These are phyloP conservation scores for Sambucus nigra DNA, from an alignment of 129 eudicot species.

Conservation along the genomic window DNA sequence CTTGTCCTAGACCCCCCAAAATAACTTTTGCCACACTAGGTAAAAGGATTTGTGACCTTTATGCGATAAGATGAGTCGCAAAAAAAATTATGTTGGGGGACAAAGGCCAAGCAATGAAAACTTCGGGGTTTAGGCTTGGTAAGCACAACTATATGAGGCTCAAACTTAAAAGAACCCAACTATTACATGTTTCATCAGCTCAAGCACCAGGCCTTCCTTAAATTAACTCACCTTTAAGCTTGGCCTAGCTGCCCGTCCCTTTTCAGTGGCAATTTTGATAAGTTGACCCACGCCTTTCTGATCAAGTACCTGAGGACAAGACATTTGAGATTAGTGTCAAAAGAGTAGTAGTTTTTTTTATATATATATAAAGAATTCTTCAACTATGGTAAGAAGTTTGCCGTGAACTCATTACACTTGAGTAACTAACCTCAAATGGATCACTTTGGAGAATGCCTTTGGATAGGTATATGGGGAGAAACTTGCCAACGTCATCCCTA, in stretches of 20 bases:
- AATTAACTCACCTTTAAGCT: conserved; percentile 79
- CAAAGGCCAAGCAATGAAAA: too few relatives aligned
- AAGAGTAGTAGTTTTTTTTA: background rate
- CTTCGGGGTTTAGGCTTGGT: too few relatives aligned
- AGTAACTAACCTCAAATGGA: conserved; percentile 77
- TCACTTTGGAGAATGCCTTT: conserved; percentile 89
- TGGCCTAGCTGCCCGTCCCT: conserved; percentile 88
- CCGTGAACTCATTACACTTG: background rate
- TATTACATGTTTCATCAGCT: too few relatives aligned
- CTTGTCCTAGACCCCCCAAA: too few relatives aligned
- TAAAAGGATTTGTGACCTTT: too few relatives aligned
- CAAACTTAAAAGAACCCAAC: too few relatives aligned
- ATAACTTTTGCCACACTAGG: too few relatives aligned
- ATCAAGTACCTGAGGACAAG: conserved; percentile 63
- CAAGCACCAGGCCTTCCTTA: too few relatives aligned
- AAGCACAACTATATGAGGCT: too few relatives aligned
- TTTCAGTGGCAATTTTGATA: conserved; percentile 81
- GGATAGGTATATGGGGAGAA: conserved; percentile 75
- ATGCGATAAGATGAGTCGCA: too few relatives aligned
- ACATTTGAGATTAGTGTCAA: background rate
- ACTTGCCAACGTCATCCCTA: conserved; percentile 96
- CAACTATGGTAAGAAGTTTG: background rate
- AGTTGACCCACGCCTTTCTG: conserved; percentile 97
- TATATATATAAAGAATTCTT: background rate
- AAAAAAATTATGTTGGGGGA: too few relatives aligned